phyloP scores from a whole-genome alignment of 257 asterid genomes.

The Solanum virginianum region DNA sequence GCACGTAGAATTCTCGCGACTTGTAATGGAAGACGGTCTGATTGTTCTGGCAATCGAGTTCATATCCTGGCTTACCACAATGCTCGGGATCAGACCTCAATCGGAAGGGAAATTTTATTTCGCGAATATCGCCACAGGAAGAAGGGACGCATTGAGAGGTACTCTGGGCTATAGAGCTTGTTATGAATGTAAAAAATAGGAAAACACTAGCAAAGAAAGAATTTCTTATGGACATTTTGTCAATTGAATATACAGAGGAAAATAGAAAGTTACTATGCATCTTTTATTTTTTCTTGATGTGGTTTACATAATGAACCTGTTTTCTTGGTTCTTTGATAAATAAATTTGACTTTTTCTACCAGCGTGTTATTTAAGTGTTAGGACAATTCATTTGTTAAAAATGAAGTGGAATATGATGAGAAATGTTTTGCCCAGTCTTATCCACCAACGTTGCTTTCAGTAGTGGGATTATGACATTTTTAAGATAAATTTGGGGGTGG shows the following conservation, averaged over 20 bases:
- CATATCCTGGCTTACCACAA: conserved; percentile 27
- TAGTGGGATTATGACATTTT: background rate
- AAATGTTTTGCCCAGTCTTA: background rate
- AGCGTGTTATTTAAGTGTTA: background rate
- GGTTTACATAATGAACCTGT: background rate
- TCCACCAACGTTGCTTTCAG: background rate
- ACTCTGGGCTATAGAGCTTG: conserved; percentile 19
- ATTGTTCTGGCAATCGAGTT: conserved; percentile 39
- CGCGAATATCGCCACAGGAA: conserved; percentile 28
- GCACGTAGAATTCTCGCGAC: conserved; percentile 22
- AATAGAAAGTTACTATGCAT: no score
- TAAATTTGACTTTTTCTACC: background rate
- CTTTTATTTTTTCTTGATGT: background rate
- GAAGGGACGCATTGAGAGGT: conserved; percentile 23
- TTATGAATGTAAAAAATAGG: background rate
- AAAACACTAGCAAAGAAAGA: conserved; percentile 7
- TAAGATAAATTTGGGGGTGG: background rate
- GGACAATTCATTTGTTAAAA: background rate
- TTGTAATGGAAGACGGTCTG: conserved; percentile 9
- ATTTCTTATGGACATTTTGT: background rate
- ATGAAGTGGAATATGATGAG: background rate
- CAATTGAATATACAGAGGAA: background rate
- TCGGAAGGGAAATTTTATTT: conserved; percentile 43
- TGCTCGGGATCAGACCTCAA: conserved; percentile 23
- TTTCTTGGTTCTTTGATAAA: background rate